Evolutionary conservation across 306 rosid genomes (phyloP).

Genomic region (Psophocarpus tetragonolobus): DNA sequence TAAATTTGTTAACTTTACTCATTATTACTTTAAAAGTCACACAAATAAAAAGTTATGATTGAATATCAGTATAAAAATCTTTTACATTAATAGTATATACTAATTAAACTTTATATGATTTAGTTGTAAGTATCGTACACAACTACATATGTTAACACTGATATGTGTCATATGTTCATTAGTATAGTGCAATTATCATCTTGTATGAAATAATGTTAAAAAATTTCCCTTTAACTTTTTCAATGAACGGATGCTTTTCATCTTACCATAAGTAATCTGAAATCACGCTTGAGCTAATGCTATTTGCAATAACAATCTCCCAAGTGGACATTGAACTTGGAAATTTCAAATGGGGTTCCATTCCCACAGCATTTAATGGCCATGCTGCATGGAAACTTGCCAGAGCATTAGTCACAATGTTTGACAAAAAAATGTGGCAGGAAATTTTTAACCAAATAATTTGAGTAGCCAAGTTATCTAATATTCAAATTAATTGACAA

Average conservation of each 20-base stretch:
- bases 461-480: neutral
- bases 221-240: neutral
- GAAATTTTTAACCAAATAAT: constrained; percentile 8
- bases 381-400: constrained; percentile 48
- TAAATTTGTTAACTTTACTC: no score
- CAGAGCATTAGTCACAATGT: constrained; percentile 10
- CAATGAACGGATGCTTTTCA: neutral
- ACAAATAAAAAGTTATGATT: no score
- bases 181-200: neutral
- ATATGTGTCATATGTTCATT: neutral
- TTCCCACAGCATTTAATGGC: constrained; percentile 68
- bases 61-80: no score
- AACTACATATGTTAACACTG: neutral
- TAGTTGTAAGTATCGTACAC: neutral
- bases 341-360: constrained; percentile 58
- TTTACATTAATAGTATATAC: no score
- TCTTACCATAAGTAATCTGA: constrained; percentile 77
- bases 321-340: constrained; percentile 51
- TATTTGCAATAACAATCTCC: constrained; percentile 62
- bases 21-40: no score
- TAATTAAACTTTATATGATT: neutral
- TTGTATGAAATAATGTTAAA: neutral
- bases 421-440: neutral
- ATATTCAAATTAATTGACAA: neutral
- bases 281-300: constrained; percentile 60